Conservation (phyloP, 1,284 basidiomycete genomes). For the Mycosarcoma mackinlayi region DNA sequence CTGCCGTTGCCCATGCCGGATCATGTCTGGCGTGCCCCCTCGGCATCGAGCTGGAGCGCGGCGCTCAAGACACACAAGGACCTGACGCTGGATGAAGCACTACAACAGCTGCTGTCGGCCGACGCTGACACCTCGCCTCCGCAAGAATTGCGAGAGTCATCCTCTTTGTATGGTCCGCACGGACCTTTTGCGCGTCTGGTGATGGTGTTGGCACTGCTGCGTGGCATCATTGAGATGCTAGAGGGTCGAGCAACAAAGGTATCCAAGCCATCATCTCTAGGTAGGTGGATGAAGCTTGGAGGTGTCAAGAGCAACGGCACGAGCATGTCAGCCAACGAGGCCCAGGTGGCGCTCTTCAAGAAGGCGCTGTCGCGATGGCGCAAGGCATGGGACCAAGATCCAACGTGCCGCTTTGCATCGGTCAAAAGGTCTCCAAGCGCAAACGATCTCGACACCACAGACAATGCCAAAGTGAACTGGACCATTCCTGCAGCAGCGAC, state of each 20-base stretch:
- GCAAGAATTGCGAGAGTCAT: constrained; percentile 1
- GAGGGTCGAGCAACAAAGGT: constrained; percentile 48
- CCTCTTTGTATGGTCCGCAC: constrained; percentile 49
- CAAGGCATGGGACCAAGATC: constrained; percentile 56
- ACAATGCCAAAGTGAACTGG: constrained; percentile 9
- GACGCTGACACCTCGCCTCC: constrained; percentile 20
- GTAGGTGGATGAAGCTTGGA: constrained; percentile 35
- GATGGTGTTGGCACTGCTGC: constrained; percentile 57
- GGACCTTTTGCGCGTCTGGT: constrained; percentile 59
- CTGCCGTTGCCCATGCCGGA: constrained; percentile 59
- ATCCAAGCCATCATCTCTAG: constrained; percentile 41
- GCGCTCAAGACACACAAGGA: constrained; percentile 37
- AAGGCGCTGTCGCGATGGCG: constrained; percentile 56
- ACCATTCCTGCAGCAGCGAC: constrained; percentile 1
- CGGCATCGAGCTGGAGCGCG: constrained; percentile 37
- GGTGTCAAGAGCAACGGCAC: constrained; percentile 5
- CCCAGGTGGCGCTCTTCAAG: constrained; percentile 44
- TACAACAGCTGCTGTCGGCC: constrained; percentile 41
- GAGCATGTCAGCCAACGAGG: constrained; percentile 9
- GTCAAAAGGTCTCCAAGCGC: constrained; percentile 14
- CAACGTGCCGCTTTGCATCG: constrained; percentile 51
- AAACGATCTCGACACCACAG: constrained; percentile 12
- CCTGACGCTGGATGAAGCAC: constrained; percentile 51
- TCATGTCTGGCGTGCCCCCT: constrained; percentile 52
- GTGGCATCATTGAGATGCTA: constrained; percentile 59